Percentiles rank a stretch among this genome's conserved stretches.
Conservation (phyloP, 2,329 filamentous ascomycete genomes). For the Tolypocladium ovalisporum region DNA sequence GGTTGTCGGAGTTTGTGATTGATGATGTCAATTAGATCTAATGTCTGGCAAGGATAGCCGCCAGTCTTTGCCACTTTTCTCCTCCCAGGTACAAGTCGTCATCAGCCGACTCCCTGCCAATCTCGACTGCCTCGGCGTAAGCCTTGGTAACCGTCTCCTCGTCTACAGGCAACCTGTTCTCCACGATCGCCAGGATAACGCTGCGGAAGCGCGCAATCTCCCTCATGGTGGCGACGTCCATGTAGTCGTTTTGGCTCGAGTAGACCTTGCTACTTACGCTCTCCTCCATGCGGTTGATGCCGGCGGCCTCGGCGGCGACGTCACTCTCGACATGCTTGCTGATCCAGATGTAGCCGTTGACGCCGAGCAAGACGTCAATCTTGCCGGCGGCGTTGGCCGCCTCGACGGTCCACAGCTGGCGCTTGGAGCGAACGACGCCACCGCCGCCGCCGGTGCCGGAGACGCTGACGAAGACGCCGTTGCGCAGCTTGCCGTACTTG, state of each 20-base stretch:
- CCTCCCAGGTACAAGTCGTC: constrained; percentile 52
- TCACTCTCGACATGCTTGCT: constrained; percentile 65
- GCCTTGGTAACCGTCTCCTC: constrained; percentile 78
- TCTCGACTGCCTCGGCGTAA: constrained; percentile 71
- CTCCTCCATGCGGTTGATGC: constrained; percentile 81
- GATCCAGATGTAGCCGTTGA: constrained; percentile 97
- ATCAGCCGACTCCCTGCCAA: constrained; percentile 50
- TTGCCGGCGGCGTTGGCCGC: constrained; percentile 44
- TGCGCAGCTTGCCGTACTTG: constrained; percentile 91
- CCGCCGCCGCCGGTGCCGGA: constrained; percentile 74
- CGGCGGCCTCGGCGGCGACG: constrained; percentile 33
- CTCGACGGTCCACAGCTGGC: constrained; percentile 81
- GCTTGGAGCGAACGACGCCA: constrained; percentile 71
- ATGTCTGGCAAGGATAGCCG: constrained; percentile 23
- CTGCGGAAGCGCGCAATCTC: constrained; percentile 81
- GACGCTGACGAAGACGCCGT: constrained; percentile 80
- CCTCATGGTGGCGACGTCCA: constrained; percentile 63
- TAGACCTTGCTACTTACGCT: constrained; percentile 77
- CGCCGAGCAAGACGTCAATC: constrained; percentile 80
- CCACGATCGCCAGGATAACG: constrained; percentile 72
- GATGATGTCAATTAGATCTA: constrained; percentile 3
- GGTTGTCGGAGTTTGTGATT: background rate
- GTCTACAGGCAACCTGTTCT: constrained; percentile 74
- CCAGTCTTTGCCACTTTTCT: constrained; percentile 40
- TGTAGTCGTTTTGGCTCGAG: constrained; percentile 86